These are phyloP conservation scores for Candida ipomoeae DNA, from an alignment of 805 yeast genomes.

Conservation along the genomic window DNA sequence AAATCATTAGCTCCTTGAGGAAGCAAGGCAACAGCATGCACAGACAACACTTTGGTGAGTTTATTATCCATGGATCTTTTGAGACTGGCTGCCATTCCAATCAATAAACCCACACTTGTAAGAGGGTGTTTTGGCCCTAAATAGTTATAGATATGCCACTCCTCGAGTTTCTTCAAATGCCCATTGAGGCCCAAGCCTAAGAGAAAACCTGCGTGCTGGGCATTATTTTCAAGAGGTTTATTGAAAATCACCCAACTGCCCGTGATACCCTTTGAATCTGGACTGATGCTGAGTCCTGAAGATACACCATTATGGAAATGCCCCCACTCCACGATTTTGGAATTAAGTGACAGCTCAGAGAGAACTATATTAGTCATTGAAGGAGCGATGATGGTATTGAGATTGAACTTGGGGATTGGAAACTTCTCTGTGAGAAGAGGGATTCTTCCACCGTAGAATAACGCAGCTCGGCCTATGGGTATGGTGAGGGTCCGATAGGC, in stretches of 20 bases:
- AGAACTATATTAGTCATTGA: constrained; percentile 58
- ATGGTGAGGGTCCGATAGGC: constrained; percentile 70
- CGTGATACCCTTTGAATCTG: constrained; percentile 60
- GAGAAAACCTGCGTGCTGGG: constrained; percentile 94
- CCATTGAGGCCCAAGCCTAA: constrained; percentile 91
- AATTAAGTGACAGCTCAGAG: constrained; percentile 49
- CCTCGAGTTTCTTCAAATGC: constrained; percentile 75
- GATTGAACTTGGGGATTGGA: constrained; percentile 71
- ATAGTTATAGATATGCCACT: constrained; percentile 94
- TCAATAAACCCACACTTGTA: constrained; percentile 79
- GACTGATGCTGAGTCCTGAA: constrained; percentile 73
- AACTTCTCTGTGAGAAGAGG: constrained; percentile 85
- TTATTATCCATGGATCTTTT: constrained; percentile 80
- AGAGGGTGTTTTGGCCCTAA: constrained; percentile 82
- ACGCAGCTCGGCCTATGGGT: constrained; percentile 75
- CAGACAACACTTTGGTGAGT: constrained; percentile 84
- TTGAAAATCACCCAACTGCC: constrained; percentile 93
- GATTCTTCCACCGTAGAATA: constrained; percentile 60
- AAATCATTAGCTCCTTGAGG: constrained; percentile 90
- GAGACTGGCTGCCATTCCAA: constrained; percentile 91
- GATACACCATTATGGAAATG: constrained; percentile 90
- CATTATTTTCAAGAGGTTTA: constrained; percentile 62
- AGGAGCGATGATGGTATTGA: constrained; percentile 63
- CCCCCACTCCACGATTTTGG: constrained; percentile 67
- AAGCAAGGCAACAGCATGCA: constrained; percentile 85